A percentile compares a stretch with the other conserved stretches of the same genome.
These are phyloP conservation scores for Heimioporus sp. DNA, from an alignment of 768 basidiomycete genomes.

Conservation along the genomic window DNA sequence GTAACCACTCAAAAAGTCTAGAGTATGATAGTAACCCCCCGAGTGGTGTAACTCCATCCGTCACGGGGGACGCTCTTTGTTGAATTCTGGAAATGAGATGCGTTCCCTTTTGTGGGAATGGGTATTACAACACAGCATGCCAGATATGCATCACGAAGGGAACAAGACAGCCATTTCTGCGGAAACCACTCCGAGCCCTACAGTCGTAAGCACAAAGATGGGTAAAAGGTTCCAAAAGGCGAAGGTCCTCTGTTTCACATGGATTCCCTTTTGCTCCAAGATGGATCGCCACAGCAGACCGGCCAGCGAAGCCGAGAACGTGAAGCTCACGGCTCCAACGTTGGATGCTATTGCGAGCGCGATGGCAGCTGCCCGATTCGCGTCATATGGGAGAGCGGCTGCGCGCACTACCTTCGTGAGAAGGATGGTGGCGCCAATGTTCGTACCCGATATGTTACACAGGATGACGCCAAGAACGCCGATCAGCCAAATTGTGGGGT, in stretches of 20 bases:
- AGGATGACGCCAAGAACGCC: conserved; percentile 70
- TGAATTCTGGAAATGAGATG: too few species aligned
- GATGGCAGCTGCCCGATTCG: conserved; percentile 55
- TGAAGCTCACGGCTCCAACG: conserved; percentile 87
- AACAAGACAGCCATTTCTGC: conserved; percentile 70
- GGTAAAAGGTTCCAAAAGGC: conserved; percentile 71
- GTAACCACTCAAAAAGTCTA: too few species aligned
- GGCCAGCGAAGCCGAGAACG: conserved; percentile 85
- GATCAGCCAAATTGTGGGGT: conserved; percentile 61
- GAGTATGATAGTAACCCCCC: too few species aligned
- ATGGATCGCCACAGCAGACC: conserved; percentile 84
- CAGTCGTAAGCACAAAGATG: conserved; percentile 59
- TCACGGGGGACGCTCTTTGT: too few species aligned
- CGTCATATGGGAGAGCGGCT: conserved; percentile 34
- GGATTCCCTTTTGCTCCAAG: conserved; percentile 67
- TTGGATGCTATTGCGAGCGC: conserved; percentile 86
- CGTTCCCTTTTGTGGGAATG: too few species aligned
- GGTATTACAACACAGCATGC: not conserved
- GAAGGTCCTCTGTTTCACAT: conserved; percentile 61
- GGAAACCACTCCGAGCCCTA: conserved; percentile 67
- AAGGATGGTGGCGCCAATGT: conserved; percentile 90
- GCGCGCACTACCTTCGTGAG: conserved; percentile 75
- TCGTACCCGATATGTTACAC: conserved; percentile 84
- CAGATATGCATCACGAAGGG: not conserved
- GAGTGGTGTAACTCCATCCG: too few species aligned